Base-by-base conservation (phyloP, 257 asterid genomes). In the Phtheirospermum japonicum region DNA sequence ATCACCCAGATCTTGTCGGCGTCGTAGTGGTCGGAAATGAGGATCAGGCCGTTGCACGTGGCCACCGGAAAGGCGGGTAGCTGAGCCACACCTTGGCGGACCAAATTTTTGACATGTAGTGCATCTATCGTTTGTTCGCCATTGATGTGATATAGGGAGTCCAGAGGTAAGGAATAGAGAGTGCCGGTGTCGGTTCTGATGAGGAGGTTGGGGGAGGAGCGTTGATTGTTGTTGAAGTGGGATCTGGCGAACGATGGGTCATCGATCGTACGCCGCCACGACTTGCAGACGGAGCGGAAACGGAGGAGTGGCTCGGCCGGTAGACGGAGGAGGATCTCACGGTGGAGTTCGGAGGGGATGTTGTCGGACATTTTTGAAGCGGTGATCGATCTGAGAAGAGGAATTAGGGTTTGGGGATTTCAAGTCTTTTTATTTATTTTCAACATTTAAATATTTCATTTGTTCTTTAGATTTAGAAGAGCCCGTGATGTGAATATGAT, bases 1-100 rank as follows among this genome's bases (percentile, higher is more conserved):
- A 70, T 12, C 11, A 42, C 42, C 69, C 69, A 63, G 6, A 4
- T 54, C 56, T 13, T 45, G 6, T 20, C 4, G 6, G n/a, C n/a
- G n/a, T n/a, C 23, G 7, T 26, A 0, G 6, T 7, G 9, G n/a
- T 23, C 23, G 1, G 26, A 12, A n/a, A 61, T 9, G 53, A 69
- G 61, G 11, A 69, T 56, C 16, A 63, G 37, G 3, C 69, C 74
- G 13, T 70, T 54, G 59, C 74, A 69, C 4, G 58, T 17, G 17
- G 69, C 51, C 39, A 64, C 13, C 9, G 32, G 4, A 4, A 16
- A 50, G 9, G 2, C 46, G 4, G 43, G 40, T 0, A 17, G 9
- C n/a, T 26, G n/a, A 4, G 45, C 31, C 46, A 18, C 31, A 6
- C 63, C 63, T 3, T 5, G 28, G 68, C 16, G 16, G 46, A 10